Percentiles rank a stretch among this genome's conserved stretches.
These are phyloP conservation scores for Phytophthora macrochlamydospora DNA, from an alignment of 352 stramenopile species.

Conservation along the genomic window DNA sequence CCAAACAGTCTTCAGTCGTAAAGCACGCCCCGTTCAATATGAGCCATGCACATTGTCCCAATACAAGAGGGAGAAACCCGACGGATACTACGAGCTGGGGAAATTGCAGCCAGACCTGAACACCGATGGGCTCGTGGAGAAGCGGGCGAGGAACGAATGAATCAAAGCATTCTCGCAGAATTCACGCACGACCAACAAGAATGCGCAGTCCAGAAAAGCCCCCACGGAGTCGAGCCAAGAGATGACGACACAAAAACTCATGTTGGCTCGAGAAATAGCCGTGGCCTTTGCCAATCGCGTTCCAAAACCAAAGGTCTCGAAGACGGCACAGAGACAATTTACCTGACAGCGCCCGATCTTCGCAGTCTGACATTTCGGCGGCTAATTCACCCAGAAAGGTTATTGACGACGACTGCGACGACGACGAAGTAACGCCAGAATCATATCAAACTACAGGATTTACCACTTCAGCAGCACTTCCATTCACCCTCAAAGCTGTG, in stretches of 20 bases:
- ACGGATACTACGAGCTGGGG: slow-evolving; percentile 88
- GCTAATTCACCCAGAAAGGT: no score
- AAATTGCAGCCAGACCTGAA: slow-evolving; percentile 91
- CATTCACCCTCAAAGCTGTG: no score
- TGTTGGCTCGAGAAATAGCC: slow-evolving; percentile 72
- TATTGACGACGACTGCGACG: no score
- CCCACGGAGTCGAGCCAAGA: slow-evolving; percentile 13
- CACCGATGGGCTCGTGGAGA: slow-evolving; percentile 76
- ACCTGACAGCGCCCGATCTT: neutral
- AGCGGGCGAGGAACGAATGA: slow-evolving; percentile 75
- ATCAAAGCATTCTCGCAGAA: slow-evolving; percentile 89
- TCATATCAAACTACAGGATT: no score
- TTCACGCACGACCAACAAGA: slow-evolving; percentile 78
- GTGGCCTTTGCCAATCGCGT: slow-evolving; percentile 83
- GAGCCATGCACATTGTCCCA: slow-evolving; percentile 85
- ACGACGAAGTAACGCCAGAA: no score
- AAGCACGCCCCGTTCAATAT: slow-evolving; percentile 75
- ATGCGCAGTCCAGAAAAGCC: slow-evolving; percentile 38
- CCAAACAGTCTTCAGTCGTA: slow-evolving; percentile 75
- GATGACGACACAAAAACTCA: slow-evolving; percentile 34
- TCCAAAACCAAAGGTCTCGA: slow-evolving; percentile 56
- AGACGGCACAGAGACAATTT: neutral
- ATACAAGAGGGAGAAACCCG: slow-evolving; percentile 88
- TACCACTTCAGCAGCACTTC: no score
- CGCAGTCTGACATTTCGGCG: no score